A percentile compares a stretch with the other conserved stretches of the same genome.
Evolutionary conservation across 2,329 filamentous ascomycete genomes (phyloP).

Genomic region (Boeremia exigua): DNA sequence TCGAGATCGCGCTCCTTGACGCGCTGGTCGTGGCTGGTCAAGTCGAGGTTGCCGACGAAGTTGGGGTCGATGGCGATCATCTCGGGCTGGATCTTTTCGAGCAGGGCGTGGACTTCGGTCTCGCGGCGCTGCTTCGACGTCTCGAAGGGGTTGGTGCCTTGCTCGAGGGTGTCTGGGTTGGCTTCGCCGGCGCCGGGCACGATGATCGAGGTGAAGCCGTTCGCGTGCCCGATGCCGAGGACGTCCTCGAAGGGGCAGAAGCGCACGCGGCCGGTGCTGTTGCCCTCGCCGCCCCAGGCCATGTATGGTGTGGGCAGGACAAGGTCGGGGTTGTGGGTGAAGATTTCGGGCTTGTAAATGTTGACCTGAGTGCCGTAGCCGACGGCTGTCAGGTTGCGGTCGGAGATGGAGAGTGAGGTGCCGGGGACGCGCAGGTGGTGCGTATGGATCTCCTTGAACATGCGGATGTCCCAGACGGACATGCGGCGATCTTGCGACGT

Average conservation of each 20-base stretch:
- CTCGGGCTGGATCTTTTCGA: constrained; percentile 94
- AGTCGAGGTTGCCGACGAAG: constrained; percentile 86
- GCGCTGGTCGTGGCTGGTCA: constrained; percentile 78
- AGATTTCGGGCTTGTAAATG: constrained; percentile 84
- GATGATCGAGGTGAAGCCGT: constrained; percentile 87
- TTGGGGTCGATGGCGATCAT: constrained; percentile 97
- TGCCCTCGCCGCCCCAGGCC: constrained; percentile 87
- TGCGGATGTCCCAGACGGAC: constrained; percentile 95
- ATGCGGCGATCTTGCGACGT: constrained; percentile 88
- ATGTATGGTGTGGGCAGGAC: constrained; percentile 91
- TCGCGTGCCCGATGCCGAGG: constrained; percentile 81
- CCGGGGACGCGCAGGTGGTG: constrained; percentile 86
- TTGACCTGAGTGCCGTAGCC: constrained; percentile 90
- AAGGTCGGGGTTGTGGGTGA: constrained; percentile 73
- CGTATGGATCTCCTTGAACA: constrained; percentile 89
- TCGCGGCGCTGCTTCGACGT: constrained; percentile 92
- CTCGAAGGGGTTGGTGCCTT: constrained; percentile 84
- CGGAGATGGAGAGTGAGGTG: constrained; percentile 84
- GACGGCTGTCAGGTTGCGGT: constrained; percentile 84
- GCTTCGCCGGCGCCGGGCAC: constrained; percentile 95
- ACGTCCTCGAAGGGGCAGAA: constrained; percentile 98
- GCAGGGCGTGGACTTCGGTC: constrained; percentile 82
- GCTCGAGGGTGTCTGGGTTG: constrained; percentile 92
- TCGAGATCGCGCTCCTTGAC: constrained; percentile 82
- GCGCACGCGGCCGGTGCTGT: constrained; percentile 76